Evolutionary conservation across 495 filamentous ascomycete species (phyloP).

Genomic region (Hyaloscypha bicolor): DNA sequence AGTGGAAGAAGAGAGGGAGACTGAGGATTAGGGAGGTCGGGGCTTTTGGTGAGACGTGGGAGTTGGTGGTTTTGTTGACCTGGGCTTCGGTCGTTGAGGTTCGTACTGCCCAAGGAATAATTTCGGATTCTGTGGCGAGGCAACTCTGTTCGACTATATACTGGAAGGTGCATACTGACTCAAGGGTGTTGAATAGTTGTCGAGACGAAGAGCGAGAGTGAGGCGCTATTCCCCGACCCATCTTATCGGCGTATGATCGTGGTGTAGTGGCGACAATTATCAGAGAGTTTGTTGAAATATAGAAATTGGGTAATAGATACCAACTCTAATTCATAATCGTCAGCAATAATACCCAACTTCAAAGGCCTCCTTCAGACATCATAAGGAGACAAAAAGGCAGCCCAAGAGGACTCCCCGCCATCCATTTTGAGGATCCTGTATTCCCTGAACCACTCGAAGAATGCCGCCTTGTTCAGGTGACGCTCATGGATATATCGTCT

Average conservation of each 20-base stretch:
- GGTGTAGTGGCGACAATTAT: not conserved
- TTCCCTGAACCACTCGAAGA: too few relatives aligned
- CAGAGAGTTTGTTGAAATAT: too few relatives aligned
- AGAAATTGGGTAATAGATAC: too few relatives aligned
- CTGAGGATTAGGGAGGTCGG: slow-evolving; percentile 10
- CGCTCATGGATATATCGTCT: too few relatives aligned
- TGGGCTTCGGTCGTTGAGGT: slow-evolving; percentile 44
- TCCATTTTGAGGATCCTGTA: too few relatives aligned
- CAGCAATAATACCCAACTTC: too few relatives aligned
- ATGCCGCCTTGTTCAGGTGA: too few relatives aligned
- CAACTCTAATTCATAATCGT: too few relatives aligned
- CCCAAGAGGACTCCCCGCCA: too few relatives aligned
- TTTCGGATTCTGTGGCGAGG: not conserved
- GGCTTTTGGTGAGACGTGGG: slow-evolving; percentile 51
- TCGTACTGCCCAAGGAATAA: not conserved
- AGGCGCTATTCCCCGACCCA: slow-evolving; percentile 22
- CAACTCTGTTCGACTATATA: not conserved
- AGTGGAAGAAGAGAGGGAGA: slow-evolving; percentile 43
- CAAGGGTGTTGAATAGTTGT: slow-evolving; percentile 11
- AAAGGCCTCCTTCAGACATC: too few relatives aligned
- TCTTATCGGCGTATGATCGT: slow-evolving; percentile 12
- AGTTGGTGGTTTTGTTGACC: slow-evolving; percentile 46
- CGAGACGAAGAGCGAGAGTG: slow-evolving; percentile 19
- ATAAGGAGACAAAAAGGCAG: too few relatives aligned
- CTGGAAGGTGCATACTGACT: not conserved